phyloP scores from a whole-genome alignment of 1,284 basidiomycete species.

The Agaricales sp. region DNA sequence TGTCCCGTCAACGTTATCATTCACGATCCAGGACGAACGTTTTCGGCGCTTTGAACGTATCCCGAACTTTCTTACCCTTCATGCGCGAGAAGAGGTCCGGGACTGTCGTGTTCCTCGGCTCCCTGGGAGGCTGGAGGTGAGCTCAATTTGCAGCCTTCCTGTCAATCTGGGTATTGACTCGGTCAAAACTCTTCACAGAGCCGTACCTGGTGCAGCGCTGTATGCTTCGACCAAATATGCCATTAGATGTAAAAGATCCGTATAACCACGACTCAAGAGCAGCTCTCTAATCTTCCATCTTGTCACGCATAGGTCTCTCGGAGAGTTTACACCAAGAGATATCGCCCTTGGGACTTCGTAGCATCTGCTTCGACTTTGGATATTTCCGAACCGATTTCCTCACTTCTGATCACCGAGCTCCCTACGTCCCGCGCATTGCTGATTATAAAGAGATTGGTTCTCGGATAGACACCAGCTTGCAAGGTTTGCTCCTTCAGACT shows the following conservation, averaged over 20 bases:
- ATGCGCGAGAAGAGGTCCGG: slow-evolving; percentile 23
- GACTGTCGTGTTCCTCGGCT: slow-evolving; percentile 25
- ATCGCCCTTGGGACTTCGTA: slow-evolving; percentile 30
- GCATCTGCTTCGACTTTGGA: slow-evolving; percentile 31
- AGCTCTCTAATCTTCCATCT: background rate
- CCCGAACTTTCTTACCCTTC: slow-evolving; percentile 27
- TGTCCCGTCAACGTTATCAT: background rate
- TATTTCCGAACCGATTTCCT: slow-evolving; percentile 33
- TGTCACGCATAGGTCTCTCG: slow-evolving; percentile 26
- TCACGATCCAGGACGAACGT: slow-evolving; percentile 20
- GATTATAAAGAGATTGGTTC: slow-evolving; percentile 21
- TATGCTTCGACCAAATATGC: slow-evolving; percentile 27
- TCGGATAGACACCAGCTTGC: background rate
- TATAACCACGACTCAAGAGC: background rate
- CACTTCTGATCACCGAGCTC: slow-evolving; percentile 18
- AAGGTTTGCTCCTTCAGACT: background rate
- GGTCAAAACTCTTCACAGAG: slow-evolving; percentile 9
- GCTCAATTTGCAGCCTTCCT: background rate
- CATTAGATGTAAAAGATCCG: slow-evolving; percentile 18
- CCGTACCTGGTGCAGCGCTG: slow-evolving; percentile 20
- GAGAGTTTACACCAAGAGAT: slow-evolving; percentile 28
- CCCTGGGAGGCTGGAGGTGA: slow-evolving; percentile 21
- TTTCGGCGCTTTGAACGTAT: slow-evolving; percentile 27
- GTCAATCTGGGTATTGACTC: background rate
- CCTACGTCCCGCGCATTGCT: slow-evolving; percentile 22